Conservation (phyloP, 2,329 filamentous ascomycete genomes). For the Thermoascus crustaceus region DNA sequence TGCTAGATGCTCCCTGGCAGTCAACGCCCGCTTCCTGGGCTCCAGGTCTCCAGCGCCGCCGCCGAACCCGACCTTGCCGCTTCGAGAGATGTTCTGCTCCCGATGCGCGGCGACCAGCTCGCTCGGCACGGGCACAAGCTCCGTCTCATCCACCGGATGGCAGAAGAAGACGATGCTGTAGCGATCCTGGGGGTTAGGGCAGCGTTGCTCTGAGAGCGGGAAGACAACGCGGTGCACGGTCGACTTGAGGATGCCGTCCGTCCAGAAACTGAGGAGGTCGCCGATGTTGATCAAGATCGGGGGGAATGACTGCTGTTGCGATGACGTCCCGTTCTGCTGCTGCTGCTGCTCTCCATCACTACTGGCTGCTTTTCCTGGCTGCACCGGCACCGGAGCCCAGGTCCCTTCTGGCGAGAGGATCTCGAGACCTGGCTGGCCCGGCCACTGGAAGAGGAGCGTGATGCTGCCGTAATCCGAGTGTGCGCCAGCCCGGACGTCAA, state of each 20-base stretch:
- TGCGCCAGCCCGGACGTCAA: conserved; percentile 77
- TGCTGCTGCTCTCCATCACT: background rate
- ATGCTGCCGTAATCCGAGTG: conserved; percentile 77
- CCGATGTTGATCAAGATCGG: conserved; percentile 69
- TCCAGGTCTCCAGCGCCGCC: conserved; percentile 27
- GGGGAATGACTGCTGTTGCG: conserved; percentile 47
- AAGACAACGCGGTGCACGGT: conserved; percentile 88
- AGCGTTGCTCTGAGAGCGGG: conserved; percentile 33
- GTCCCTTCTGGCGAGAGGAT: conserved; percentile 54
- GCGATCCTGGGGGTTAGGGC: conserved; percentile 39
- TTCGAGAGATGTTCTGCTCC: conserved; percentile 19
- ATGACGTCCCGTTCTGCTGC: conserved; percentile 1
- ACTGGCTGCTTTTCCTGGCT: conserved; percentile 33
- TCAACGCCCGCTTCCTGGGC: conserved; percentile 37
- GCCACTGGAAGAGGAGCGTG: conserved; percentile 72
- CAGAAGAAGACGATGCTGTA: conserved; percentile 57
- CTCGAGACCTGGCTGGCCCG: conserved; percentile 78
- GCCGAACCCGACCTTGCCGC: conserved; percentile 35
- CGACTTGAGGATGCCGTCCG: conserved; percentile 73
- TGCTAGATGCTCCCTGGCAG: conserved; percentile 52
- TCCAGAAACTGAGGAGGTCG: conserved; percentile 76
- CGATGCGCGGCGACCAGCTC: conserved; percentile 37
- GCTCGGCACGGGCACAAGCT: conserved; percentile 50
- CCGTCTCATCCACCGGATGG: conserved; percentile 50
- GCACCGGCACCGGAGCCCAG: conserved; percentile 61